These are phyloP conservation scores for Starmerella riodocensis DNA, from an alignment of 805 yeast species.

Conservation along the genomic window DNA sequence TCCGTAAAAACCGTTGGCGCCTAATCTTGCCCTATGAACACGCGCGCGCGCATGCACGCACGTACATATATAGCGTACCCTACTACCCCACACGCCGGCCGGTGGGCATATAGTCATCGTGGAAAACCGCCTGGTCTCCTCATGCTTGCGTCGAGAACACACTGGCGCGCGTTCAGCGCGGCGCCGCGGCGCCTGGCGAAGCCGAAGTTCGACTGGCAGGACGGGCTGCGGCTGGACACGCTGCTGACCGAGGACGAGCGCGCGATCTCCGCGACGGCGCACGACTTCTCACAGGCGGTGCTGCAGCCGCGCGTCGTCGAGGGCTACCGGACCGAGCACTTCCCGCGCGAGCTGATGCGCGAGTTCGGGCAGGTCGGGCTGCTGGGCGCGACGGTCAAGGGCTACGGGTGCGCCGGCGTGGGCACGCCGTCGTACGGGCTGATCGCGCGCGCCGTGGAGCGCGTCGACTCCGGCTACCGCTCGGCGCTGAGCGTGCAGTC, in stretches of 20 bases:
- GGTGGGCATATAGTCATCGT: no score
- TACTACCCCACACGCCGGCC: background rate
- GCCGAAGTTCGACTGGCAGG: slow-evolving; percentile 28
- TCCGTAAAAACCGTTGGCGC: no score
- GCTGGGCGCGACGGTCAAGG: slow-evolving; percentile 32
- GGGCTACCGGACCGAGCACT: slow-evolving; percentile 31
- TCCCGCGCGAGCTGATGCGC: slow-evolving; percentile 28
- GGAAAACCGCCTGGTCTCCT: no score
- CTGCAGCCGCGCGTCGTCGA: slow-evolving; percentile 32
- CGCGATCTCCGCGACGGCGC: slow-evolving; percentile 29
- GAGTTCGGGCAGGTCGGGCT: slow-evolving; percentile 34
- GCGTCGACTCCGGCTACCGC: slow-evolving; percentile 34
- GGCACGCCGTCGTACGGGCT: slow-evolving; percentile 33
- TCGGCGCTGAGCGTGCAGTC: slow-evolving; percentile 36
- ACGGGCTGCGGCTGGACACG: slow-evolving; percentile 28
- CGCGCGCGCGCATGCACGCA: no score
- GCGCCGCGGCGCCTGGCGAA: background rate
- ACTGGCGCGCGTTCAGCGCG: slow-evolving; percentile 4
- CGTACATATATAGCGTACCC: no score
- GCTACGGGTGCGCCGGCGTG: slow-evolving; percentile 35
- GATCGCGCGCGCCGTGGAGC: slow-evolving; percentile 34
- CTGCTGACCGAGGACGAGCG: slow-evolving; percentile 30
- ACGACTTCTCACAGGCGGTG: slow-evolving; percentile 28
- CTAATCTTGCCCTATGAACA: no score
- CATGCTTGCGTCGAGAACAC: background rate